Evolutionary conservation across 441 rosid genomes (phyloP).

Genomic region (Macaranga tanarius): DNA sequence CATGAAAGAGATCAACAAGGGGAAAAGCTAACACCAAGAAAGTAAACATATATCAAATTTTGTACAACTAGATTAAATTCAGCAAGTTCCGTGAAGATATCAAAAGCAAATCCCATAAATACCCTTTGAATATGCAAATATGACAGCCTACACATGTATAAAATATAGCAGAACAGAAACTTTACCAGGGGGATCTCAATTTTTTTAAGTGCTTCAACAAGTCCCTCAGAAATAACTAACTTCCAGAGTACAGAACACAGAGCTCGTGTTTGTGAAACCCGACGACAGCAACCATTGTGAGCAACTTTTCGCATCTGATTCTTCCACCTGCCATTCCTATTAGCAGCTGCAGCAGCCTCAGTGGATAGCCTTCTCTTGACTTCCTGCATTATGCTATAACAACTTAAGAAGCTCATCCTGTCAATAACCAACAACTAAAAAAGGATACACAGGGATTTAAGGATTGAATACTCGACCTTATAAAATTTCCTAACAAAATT

Average conservation of each 20-base stretch:
- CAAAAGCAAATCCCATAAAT: constrained; percentile 8
- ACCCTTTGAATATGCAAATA: neutral
- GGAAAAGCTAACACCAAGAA: neutral
- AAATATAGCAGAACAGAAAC: constrained; percentile 16
- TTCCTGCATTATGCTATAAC: constrained; percentile 53
- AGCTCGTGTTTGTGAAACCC: constrained; percentile 87
- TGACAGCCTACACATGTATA: neutral
- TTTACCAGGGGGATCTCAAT: constrained; percentile 93
- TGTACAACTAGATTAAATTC: neutral
- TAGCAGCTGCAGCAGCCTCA: constrained; percentile 90
- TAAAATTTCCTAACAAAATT: neutral
- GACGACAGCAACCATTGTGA: constrained; percentile 94
- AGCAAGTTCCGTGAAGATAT: neutral
- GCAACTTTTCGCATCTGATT: constrained; percentile 95
- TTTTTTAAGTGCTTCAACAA: constrained; percentile 55
- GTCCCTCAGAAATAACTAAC: constrained; percentile 78
- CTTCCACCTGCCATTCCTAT: constrained; percentile 87
- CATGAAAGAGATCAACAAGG: neutral
- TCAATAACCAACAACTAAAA: constrained; percentile 10
- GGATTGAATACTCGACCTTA: constrained; percentile 1
- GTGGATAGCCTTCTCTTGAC: constrained; percentile 82
- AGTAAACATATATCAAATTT: neutral
- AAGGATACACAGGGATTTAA: constrained; percentile 8
- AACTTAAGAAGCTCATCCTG: constrained; percentile 29
- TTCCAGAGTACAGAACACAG: constrained; percentile 84